Evolutionary conservation across 2,329 filamentous ascomycete genomes (phyloP).

Genomic region (Ophiobolus disseminans): DNA sequence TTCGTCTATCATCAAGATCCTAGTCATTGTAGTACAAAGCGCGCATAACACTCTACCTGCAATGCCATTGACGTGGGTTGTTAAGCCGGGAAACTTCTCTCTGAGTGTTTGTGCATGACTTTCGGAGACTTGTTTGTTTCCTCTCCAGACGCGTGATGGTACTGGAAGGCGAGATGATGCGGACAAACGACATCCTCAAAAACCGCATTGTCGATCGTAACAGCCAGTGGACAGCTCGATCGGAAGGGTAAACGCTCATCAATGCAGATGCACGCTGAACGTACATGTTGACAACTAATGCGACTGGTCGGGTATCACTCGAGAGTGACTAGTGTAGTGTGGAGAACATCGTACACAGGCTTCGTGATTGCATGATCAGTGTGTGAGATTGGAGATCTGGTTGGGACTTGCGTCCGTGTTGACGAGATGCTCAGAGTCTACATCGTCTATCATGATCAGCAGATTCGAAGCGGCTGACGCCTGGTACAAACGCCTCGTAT

Average conservation of each 20-base stretch:
- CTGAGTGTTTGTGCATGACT: conserved; percentile 81
- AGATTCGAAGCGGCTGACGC: conserved; percentile 14
- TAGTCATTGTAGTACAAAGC: conserved; percentile 36
- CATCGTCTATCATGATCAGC: conserved; percentile 28
- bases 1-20: conserved; percentile 23
- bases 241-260: conserved; percentile 63
- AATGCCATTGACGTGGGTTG: conserved; percentile 22
- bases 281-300: conserved; percentile 69
- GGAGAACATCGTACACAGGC: conserved; percentile 57
- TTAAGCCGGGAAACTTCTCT: conserved; percentile 60
- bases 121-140: conserved; percentile 92
- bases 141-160: conserved; percentile 63
- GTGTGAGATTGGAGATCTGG: conserved; percentile 54
- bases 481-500: conserved; percentile 33
- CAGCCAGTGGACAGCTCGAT: conserved; percentile 28
- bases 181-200: conserved; percentile 97
- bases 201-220: conserved; percentile 68
- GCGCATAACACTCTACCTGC: conserved; percentile 19
- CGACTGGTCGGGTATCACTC: conserved; percentile 66
- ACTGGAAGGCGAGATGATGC: conserved; percentile 70
- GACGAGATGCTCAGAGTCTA: conserved; percentile 60
- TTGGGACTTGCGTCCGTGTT: conserved; percentile 46
- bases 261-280: conserved; percentile 59
- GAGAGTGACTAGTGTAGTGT: conserved; percentile 57
- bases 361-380: conserved; percentile 48